Evolutionary conservation across 2,329 filamentous ascomycete species (phyloP), one percentile per base, ranked within the genome.

Genomic region (Xylariaceae sp.): DNA sequence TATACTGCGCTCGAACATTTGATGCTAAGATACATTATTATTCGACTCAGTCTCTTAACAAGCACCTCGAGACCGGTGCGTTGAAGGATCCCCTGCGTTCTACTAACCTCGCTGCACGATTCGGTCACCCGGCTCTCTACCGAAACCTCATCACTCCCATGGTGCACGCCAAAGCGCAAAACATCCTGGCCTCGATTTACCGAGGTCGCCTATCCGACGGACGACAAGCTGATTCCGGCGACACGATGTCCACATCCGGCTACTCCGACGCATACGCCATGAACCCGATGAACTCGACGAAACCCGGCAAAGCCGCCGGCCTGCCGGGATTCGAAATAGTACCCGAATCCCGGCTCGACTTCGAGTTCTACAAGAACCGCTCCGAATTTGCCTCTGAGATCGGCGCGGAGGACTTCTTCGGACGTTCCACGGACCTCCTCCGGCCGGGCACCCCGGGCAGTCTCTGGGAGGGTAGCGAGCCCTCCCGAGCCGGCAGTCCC

Each of bases 321-420:
- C 68, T 88, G 4, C 85, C 88, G 0, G 90, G 91, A 0, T 97
- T 97, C 73, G 93, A 97, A 74, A 86, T 96, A 59, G 92, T 97
- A 0, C 86, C 89, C 0, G 93, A 97, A 68, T 83, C 83, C 57
- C 86, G 91, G 53, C 87, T 96, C 73, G 92, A 96, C 72, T 96
- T 95, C 71, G 87, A 91, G 62, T 93, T 91, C 75, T 97, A 87
- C 80, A 97, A 96, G 75, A 88, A 96, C 73, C 82, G 91, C 1
- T 83, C 89, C 1, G 93, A 97, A 66, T 97, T 97, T 74, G 86
- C 86, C 1, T 88, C 92, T 9, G 90, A 94, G 57, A 88, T 92
- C 65, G 91, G 91, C n/a, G 92, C 89, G 4, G 89, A 88, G 18
- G 82, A 84, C 37, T 77, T 87, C 5, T 88, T 83, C 63, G 88